phyloP scores from a whole-genome alignment of 257 asterid genomes.

The Gentiana straminea region DNA sequence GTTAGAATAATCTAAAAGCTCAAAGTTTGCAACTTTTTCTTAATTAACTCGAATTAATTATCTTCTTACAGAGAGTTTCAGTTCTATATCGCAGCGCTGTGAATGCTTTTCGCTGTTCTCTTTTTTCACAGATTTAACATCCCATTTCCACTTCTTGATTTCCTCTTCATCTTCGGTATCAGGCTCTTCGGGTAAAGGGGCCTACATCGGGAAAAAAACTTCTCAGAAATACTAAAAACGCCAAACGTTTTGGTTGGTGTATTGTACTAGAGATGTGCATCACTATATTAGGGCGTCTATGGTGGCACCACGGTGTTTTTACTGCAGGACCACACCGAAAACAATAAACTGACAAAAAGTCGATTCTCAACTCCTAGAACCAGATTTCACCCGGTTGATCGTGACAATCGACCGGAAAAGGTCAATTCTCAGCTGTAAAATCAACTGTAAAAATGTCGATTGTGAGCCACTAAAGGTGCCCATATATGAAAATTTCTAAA shows the following conservation, averaged over 20 bases:
- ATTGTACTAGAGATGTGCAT: too few relatives aligned
- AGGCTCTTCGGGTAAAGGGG: conserved; percentile 76
- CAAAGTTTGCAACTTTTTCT: neutral
- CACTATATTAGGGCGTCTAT: too few relatives aligned
- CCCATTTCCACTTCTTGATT: conserved; percentile 87
- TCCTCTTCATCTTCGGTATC: conserved; percentile 68
- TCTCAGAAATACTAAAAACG: conserved; percentile 4
- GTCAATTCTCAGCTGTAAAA: too few relatives aligned
- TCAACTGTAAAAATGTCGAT: too few relatives aligned
- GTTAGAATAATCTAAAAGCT: conserved; percentile 8
- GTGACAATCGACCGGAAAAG: too few relatives aligned
- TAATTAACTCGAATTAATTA: conserved; percentile 4
- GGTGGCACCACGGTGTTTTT: too few relatives aligned
- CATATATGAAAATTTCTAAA: too few relatives aligned
- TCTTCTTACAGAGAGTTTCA: conserved; percentile 84
- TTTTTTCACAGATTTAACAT: conserved; percentile 49
- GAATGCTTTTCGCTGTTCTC: conserved; percentile 85
- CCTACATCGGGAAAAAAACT: conserved; percentile 28
- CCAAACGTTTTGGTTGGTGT: conserved; percentile 1
- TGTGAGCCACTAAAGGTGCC: too few relatives aligned
- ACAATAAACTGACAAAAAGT: too few relatives aligned
- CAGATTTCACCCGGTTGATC: too few relatives aligned
- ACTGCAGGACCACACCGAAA: too few relatives aligned
- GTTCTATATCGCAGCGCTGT: conserved; percentile 91
- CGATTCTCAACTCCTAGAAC: too few relatives aligned